Conservation (phyloP, 1,284 basidiomycete species). For the Phenoliferia sp. region DNA sequence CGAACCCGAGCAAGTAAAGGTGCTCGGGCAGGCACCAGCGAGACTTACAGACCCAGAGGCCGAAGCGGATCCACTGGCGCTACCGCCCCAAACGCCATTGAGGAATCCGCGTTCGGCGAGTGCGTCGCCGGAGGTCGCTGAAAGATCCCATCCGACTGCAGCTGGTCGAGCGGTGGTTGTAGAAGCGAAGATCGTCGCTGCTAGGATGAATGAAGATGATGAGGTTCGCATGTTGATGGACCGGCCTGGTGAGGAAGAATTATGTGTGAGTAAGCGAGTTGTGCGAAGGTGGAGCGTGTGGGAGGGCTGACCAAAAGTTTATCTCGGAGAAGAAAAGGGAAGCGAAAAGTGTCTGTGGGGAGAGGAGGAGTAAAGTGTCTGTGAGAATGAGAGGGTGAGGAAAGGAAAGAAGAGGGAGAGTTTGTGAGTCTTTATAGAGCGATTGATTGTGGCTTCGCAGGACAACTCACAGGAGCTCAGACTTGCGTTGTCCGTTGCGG, state of each 20-base stretch:
- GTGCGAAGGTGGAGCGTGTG: too few species aligned
- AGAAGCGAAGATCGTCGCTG: background rate
- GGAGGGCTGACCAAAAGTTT: too few species aligned
- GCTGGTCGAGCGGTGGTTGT: background rate
- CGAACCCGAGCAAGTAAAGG: background rate
- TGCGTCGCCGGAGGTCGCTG: background rate
- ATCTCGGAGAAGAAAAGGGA: too few species aligned
- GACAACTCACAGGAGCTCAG: too few species aligned
- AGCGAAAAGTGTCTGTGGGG: background rate
- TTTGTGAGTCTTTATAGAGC: too few species aligned
- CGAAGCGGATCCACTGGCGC: background rate
- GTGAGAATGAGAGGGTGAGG: background rate
- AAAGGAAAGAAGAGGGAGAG: background rate
- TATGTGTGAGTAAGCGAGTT: too few species aligned
- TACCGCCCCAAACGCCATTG: background rate
- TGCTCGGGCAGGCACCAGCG: background rate
- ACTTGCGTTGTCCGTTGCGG: too few species aligned
- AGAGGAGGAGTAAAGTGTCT: background rate
- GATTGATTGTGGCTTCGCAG: too few species aligned
- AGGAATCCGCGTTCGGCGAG: background rate
- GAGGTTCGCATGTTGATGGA: background rate
- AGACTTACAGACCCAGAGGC: background rate
- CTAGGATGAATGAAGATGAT: background rate
- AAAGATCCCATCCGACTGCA: background rate
- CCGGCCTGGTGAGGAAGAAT: background rate